These are phyloP conservation scores for Ramaria rubella DNA, from an alignment of 768 basidiomycete species.

Conservation along the genomic window DNA sequence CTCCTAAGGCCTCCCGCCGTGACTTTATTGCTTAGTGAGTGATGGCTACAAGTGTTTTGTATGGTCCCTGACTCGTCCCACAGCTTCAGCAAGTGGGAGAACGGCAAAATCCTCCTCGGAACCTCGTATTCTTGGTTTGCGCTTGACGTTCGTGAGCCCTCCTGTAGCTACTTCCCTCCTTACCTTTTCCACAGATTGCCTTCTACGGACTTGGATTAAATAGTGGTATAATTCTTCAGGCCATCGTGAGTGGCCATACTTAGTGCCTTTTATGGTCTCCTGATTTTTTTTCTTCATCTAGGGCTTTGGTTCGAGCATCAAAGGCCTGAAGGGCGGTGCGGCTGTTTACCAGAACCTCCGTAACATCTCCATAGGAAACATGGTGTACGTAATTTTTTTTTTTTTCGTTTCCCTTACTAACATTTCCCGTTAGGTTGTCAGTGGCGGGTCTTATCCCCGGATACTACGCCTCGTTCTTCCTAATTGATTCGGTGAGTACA, in stretches of 20 bases:
- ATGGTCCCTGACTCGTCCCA: not conserved
- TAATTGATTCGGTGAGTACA: slow-evolving; percentile 46
- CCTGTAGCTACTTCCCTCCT: not conserved
- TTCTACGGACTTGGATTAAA: slow-evolving; percentile 89
- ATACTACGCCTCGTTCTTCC: slow-evolving; percentile 55
- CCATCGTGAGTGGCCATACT: slow-evolving; percentile 38
- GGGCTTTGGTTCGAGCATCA: slow-evolving; percentile 51
- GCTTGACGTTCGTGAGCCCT: slow-evolving; percentile 50
- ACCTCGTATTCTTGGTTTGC: slow-evolving; percentile 85
- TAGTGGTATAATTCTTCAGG: slow-evolving; percentile 63
- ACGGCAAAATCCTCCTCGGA: slow-evolving; percentile 74
- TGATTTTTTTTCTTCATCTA: not conserved
- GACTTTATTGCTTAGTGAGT: slow-evolving; percentile 53
- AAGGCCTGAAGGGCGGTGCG: slow-evolving; percentile 22
- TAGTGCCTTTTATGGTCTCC: not conserved
- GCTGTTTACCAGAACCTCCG: slow-evolving; percentile 50
- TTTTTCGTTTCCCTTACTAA: not conserved
- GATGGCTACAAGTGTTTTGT: not conserved
- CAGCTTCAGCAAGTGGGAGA: slow-evolving; percentile 63
- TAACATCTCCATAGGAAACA: slow-evolving; percentile 67
- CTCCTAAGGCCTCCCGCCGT: slow-evolving; percentile 57
- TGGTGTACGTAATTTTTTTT: not conserved
- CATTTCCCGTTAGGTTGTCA: slow-evolving; percentile 48
- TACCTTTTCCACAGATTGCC: slow-evolving; percentile 46
- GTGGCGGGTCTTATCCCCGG: slow-evolving; percentile 79